These are phyloP conservation scores for Inga oerstediana DNA, from an alignment of 306 rosid genomes.

Conservation along the genomic window DNA sequence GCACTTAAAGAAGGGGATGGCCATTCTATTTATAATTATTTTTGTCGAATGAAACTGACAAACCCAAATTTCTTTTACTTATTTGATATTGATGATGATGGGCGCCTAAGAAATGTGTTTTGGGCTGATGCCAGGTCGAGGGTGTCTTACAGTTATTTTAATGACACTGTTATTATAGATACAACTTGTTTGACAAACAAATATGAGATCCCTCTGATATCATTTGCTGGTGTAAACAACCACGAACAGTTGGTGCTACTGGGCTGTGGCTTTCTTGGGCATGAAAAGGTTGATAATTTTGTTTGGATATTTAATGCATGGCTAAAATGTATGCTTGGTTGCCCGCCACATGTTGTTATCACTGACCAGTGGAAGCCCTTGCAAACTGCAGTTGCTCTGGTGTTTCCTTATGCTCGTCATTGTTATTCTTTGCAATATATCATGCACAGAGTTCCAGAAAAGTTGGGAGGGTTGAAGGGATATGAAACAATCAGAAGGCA, in stretches of 20 bases:
- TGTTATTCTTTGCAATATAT: conserved; percentile 70
- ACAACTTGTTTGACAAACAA: conserved; percentile 77
- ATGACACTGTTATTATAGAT: conserved; percentile 62
- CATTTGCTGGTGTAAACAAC: conserved; percentile 69
- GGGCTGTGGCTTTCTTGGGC: conserved; percentile 65
- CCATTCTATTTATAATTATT: conserved; percentile 69
- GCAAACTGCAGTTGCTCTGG: conserved; percentile 64
- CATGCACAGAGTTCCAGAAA: conserved; percentile 66
- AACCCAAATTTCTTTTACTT: conserved; percentile 72
- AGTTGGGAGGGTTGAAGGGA: conserved; percentile 80
- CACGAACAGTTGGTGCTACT: conserved; percentile 71
- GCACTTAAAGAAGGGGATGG: conserved; percentile 80
- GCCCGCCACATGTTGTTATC: conserved; percentile 57
- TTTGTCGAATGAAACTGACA: conserved; percentile 76
- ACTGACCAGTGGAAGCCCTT: conserved; percentile 68
- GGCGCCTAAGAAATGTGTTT: conserved; percentile 69
- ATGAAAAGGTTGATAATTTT: conserved; percentile 63
- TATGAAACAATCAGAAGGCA: conserved; percentile 61
- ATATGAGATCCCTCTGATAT: conserved; percentile 71
- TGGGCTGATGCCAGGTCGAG: conserved; percentile 84
- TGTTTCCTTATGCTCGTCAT: conserved; percentile 65
- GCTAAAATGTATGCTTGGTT: conserved; percentile 72
- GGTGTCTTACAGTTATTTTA: conserved; percentile 60
- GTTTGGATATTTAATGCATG: conserved; percentile 73
- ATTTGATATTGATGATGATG: conserved; percentile 69